A percentile compares a stretch with the other conserved stretches of the same genome.
Evolutionary conservation across 192 early-diverging fungal species (phyloP).

Genomic region (Entomortierella chlamydospora): DNA sequence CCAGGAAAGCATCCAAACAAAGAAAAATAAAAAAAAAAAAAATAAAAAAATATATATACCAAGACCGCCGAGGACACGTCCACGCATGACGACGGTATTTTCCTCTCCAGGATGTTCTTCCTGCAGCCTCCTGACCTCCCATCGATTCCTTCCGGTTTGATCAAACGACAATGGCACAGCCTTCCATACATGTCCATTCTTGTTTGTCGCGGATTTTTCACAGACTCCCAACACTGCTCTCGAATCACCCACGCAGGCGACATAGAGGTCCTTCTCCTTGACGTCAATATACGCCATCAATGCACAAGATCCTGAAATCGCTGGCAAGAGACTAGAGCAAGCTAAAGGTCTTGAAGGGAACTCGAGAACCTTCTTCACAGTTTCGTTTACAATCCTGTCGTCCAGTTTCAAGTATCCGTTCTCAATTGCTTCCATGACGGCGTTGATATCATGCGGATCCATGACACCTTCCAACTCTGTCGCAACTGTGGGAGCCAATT

Average conservation of each 20-base stretch:
- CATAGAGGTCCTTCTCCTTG: conserved; percentile 58
- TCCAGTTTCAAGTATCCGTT: conserved; percentile 63
- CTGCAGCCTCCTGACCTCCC: conserved; percentile 64
- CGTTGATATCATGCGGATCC: conserved; percentile 38
- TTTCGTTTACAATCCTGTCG: conserved; percentile 60
- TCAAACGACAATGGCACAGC: conserved; percentile 71
- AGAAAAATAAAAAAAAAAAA: background rate
- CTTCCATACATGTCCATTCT: conserved; percentile 52
- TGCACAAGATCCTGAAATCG: conserved; percentile 65
- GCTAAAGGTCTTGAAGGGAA: conserved; percentile 45
- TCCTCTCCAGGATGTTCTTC: conserved; percentile 83
- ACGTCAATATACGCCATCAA: conserved; percentile 65
- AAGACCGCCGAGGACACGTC: conserved; percentile 71
- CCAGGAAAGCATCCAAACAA: background rate
- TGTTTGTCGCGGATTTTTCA: conserved; percentile 15
- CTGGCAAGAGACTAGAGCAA: conserved; percentile 51
- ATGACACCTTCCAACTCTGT: conserved; percentile 51
- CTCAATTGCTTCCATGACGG: conserved; percentile 53
- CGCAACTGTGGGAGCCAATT: conserved; percentile 60
- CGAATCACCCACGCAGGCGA: conserved; percentile 67
- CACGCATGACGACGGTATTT: conserved; percentile 63
- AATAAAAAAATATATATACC: conserved; percentile 7
- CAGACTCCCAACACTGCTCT: conserved; percentile 61
- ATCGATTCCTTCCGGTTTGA: conserved; percentile 69
- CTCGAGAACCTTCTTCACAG: conserved; percentile 49